Evolutionary conservation across 176 grass and related monocot genomes (phyloP), one percentile per base, ranked within the genome.

Genomic region (Tillandsia leiboldiana): DNA sequence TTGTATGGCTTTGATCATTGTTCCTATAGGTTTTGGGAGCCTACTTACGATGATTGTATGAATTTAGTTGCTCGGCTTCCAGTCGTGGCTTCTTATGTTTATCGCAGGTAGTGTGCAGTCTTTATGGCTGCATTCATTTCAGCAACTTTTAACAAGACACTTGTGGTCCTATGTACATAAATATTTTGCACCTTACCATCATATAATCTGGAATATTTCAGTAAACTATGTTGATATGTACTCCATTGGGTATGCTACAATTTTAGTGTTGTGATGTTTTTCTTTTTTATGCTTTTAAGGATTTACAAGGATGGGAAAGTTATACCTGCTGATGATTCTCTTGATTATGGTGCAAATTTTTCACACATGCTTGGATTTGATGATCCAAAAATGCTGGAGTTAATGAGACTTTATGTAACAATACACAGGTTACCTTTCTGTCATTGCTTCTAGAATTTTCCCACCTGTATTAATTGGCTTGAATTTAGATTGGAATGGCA

Each of bases 361-460:
- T 99, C 94, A 75, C 94, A 99, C 77, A 90, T 99, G 94, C 82
- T 99, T 70, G 94, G 86, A 29, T 99, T 90, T 87, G 86, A 92
- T 8, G 89, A 93, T 65, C 89, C 94, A 26, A 99, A 99, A 88
- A 99, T 99, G 94, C 74, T 93, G 54, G 94, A 99, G 61, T 72
- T 99, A 73, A 99, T 99, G 94, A 86, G 94, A 69, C 82, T 99
- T 81, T 99, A 99, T 74, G 27, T 99, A 67, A 99, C 94, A 81
- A 99, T 99, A 83, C 94, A 99, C 48, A 77, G 86, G 94, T 97
- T 63, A 69, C 26, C 80, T 54, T 70, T 23, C 27, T 33, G 61
- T 14, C 15, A n/a, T 53, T 62, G 18, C 51, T 65, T 17, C n/a
- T 59, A 28, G 17, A 49, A 23, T 9, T 61, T n/a, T 61, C 13